phyloP scores from a whole-genome alignment of 2,329 filamentous ascomycete genomes.

The Aspergillus spinulosporus region DNA sequence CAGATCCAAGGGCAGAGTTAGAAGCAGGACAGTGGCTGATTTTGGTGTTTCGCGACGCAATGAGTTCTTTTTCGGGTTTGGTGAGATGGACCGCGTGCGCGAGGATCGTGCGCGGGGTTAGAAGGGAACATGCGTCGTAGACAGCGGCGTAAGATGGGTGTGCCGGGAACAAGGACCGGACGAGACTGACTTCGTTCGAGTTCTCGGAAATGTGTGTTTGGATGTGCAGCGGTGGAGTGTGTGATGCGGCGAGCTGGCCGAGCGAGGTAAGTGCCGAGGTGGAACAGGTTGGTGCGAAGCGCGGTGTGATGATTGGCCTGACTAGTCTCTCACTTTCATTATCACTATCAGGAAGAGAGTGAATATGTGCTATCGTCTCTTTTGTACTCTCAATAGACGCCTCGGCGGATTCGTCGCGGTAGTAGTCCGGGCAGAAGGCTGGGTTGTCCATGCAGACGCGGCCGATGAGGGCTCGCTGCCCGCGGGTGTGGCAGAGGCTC shows the following conservation, averaged over 20 bases:
- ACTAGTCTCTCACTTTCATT: slow-evolving; percentile 52
- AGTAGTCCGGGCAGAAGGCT: slow-evolving; percentile 69
- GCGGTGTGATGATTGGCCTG: slow-evolving; percentile 74
- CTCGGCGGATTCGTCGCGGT: slow-evolving; percentile 69
- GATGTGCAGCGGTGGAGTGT: slow-evolving; percentile 59
- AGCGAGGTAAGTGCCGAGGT: slow-evolving; percentile 60
- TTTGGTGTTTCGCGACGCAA: slow-evolving; percentile 62
- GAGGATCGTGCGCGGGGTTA: slow-evolving; percentile 73
- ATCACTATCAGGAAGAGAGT: slow-evolving; percentile 61
- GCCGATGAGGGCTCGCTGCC: slow-evolving; percentile 88
- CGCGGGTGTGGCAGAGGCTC: slow-evolving; percentile 72
- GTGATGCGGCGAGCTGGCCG: slow-evolving; percentile 63
- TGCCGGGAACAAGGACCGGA: slow-evolving; percentile 67
- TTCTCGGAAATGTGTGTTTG: slow-evolving; percentile 95
- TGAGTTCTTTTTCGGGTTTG: slow-evolving; percentile 63
- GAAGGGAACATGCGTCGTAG: slow-evolving; percentile 71
- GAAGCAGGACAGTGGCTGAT: slow-evolving; percentile 84
- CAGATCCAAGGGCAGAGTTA: slow-evolving; percentile 79
- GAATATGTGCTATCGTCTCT: slow-evolving; percentile 65
- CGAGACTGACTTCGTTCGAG: slow-evolving; percentile 67
- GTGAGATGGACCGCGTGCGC: slow-evolving; percentile 81
- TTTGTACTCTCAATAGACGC: slow-evolving; percentile 58
- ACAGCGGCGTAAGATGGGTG: slow-evolving; percentile 69
- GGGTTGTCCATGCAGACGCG: slow-evolving; percentile 89
- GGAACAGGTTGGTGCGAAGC: slow-evolving; percentile 61